These are phyloP conservation scores for Fistulifera pelliculosa DNA, from an alignment of 108 stramenopile genomes.

Conservation along the genomic window DNA sequence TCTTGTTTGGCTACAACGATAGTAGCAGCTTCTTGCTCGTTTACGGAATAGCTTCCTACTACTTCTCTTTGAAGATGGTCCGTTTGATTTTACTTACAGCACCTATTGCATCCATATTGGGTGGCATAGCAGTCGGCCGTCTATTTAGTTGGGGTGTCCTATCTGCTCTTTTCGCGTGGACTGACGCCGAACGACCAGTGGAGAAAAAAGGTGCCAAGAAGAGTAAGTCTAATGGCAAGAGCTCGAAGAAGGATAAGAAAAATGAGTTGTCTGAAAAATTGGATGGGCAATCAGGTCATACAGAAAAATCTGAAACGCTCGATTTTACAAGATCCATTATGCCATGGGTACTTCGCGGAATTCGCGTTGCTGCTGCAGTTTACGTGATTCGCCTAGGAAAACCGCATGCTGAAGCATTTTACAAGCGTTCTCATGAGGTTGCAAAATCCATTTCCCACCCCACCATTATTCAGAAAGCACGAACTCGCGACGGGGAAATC, in stretches of 20 bases:
- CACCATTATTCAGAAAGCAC: conserved; percentile 86
- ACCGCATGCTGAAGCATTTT: conserved; percentile 38
- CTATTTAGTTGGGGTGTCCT: conserved; percentile 19
- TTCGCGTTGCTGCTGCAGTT: conserved; percentile 17
- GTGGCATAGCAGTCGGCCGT: conserved; percentile 77
- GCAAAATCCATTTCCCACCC: conserved; percentile 71
- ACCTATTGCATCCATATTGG: conserved; percentile 87
- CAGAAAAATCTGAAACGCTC: neutral
- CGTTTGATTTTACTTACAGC: conserved; percentile 93
- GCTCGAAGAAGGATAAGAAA: conserved; percentile 19
- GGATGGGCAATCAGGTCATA: conserved; percentile 8
- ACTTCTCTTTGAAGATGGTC: conserved; percentile 96
- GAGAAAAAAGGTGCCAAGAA: conserved; percentile 23
- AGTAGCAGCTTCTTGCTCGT: conserved; percentile 83
- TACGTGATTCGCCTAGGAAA: conserved; percentile 19
- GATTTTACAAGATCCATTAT: conserved; percentile 4
- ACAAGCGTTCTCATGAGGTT: conserved; percentile 26
- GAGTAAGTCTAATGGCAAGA: conserved; percentile 10
- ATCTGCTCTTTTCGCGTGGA: too few relatives aligned
- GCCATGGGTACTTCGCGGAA: conserved; percentile 22
- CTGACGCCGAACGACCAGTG: too few relatives aligned
- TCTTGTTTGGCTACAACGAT: conserved; percentile 57
- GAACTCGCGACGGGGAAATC: conserved; percentile 37
- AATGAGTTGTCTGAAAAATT: neutral
- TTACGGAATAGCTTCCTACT: conserved; percentile 90